Evolutionary conservation across 768 basidiomycete species (phyloP), one percentile per base, ranked within the genome.

Genomic region (Tulasnella calospora): DNA sequence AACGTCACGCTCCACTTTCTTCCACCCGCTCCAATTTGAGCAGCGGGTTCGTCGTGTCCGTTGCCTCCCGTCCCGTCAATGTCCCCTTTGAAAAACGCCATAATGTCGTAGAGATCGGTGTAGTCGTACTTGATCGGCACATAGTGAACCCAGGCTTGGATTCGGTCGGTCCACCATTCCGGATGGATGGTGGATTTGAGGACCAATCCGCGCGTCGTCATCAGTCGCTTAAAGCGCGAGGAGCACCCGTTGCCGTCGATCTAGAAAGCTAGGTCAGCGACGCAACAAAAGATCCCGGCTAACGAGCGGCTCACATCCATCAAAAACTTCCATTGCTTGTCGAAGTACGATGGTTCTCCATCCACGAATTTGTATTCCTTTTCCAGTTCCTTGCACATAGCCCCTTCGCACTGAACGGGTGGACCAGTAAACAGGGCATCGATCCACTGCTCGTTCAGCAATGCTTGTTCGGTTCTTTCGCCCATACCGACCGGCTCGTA

Each of bases 71-170:
- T 86, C n/a, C 90, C 89, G 77, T 88, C 85, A 13, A 86, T 86
- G 80, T 88, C 87, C 0, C 92, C 91, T 0, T 89, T 88, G 85
- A 94, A 94, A 85, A 95, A 95, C 1, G 90, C 84, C 71, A 92
- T 86, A 4, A 89, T 85, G 80, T 94, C 93, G 82, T 92, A 88
- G 5, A 94, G 83, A 83, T 94, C 92, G 0, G 88, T 87, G 21
- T 91, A 87, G 80, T 92, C 90, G 0, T 91, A 78, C 79, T 86
- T 84, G 78, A 93, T 85, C 2, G 92, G 92, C 0, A 93, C 87
- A 81, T 93, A 94, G 83, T 93, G 92, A 17, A 92, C 85, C 91
- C 92, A 93, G 0, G 92, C 90, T 41, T 85, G 87, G 70, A 91
- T 85, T 12, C 90, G 87, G 78, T 90, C 88, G 17, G 55, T 41